Percentiles rank a stretch among this genome's conserved stretches.
Evolutionary conservation across 2,329 filamentous ascomycete genomes (phyloP).

Genomic region (Septoria linicola): DNA sequence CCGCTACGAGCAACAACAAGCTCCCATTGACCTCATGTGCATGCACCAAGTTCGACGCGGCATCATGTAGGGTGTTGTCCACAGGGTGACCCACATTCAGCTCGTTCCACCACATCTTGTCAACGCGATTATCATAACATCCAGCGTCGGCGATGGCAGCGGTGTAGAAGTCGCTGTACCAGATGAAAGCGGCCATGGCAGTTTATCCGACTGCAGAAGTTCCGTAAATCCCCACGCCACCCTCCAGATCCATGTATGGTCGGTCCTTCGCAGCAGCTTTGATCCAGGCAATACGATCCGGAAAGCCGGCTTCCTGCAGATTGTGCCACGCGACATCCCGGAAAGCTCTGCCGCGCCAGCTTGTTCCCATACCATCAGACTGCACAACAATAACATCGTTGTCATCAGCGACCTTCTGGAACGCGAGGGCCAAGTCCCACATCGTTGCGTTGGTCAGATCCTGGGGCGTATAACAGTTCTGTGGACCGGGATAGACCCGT

Average conservation of each 20-base stretch:
- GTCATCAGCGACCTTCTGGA: constrained; percentile 6
- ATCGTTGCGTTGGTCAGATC: background rate
- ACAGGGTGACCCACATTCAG: constrained; percentile 10
- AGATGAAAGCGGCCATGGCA: constrained; percentile 11
- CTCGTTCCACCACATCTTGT: constrained; percentile 16
- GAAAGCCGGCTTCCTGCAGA: constrained; percentile 11
- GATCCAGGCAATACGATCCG: constrained; percentile 15
- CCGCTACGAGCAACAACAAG: constrained; percentile 12
- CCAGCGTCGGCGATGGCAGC: constrained; percentile 12
- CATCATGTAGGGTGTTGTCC: constrained; percentile 6
- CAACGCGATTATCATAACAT: constrained; percentile 13
- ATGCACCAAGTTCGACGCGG: constrained; percentile 14
- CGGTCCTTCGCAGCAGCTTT: constrained; percentile 9
- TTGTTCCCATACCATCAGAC: constrained; percentile 14
- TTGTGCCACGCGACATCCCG: constrained; percentile 9
- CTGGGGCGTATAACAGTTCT: background rate
- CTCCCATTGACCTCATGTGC: constrained; percentile 6
- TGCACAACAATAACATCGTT: constrained; percentile 9
- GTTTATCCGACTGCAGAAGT: constrained; percentile 8
- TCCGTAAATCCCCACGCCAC: constrained; percentile 10
- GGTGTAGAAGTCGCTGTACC: constrained; percentile 14
- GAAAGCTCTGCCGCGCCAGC: constrained; percentile 12
- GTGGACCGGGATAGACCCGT: constrained; percentile 6
- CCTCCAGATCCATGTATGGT: constrained; percentile 11
- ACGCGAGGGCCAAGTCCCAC: too few relatives aligned